These are phyloP conservation scores for Moelleriella libera DNA, from an alignment of 2,329 filamentous ascomycete species.

Conservation along the genomic window DNA sequence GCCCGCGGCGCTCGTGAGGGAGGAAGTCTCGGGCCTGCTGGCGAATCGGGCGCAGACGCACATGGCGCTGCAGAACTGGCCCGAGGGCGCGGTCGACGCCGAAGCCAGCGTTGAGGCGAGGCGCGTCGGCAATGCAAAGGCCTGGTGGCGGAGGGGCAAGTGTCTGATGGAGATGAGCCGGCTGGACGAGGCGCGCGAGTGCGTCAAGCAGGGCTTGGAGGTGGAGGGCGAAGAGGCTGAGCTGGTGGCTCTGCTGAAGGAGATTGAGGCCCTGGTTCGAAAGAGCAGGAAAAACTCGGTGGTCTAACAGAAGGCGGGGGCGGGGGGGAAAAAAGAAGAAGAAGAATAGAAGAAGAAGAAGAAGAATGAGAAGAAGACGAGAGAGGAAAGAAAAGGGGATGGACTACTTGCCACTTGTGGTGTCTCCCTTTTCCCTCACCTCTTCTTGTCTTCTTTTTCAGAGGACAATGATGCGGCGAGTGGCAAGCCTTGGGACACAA, in stretches of 20 bases:
- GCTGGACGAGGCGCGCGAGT: constrained; percentile 66
- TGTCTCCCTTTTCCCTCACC: too few relatives aligned
- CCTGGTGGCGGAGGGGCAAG: constrained; percentile 79
- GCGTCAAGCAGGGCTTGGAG: constrained; percentile 66
- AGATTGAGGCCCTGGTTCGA: constrained; percentile 36
- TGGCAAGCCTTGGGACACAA: too few relatives aligned
- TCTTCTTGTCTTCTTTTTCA: too few relatives aligned
- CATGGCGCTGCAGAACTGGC: constrained; percentile 71
- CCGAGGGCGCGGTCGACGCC: constrained; percentile 76
- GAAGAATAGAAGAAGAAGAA: too few relatives aligned
- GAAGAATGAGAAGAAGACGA: too few relatives aligned
- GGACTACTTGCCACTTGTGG: too few relatives aligned
- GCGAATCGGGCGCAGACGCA: constrained; percentile 82
- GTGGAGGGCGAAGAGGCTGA: constrained; percentile 62
- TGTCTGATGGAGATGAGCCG: constrained; percentile 86
- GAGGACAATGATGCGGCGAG: too few relatives aligned
- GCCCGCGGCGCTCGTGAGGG: constrained; percentile 65
- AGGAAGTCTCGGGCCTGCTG: constrained; percentile 69
- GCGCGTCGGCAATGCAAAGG: constrained; percentile 78
- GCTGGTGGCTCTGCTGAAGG: constrained; percentile 48
- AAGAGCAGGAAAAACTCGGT: constrained; percentile 17
- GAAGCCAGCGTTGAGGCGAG: constrained; percentile 81
- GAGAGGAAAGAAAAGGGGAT: too few relatives aligned
- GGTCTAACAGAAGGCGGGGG: not conserved
- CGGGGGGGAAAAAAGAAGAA: too few relatives aligned